Evolutionary conservation across 2,329 filamentous ascomycete genomes (phyloP).

Genomic region (Zasmidium cellare): DNA sequence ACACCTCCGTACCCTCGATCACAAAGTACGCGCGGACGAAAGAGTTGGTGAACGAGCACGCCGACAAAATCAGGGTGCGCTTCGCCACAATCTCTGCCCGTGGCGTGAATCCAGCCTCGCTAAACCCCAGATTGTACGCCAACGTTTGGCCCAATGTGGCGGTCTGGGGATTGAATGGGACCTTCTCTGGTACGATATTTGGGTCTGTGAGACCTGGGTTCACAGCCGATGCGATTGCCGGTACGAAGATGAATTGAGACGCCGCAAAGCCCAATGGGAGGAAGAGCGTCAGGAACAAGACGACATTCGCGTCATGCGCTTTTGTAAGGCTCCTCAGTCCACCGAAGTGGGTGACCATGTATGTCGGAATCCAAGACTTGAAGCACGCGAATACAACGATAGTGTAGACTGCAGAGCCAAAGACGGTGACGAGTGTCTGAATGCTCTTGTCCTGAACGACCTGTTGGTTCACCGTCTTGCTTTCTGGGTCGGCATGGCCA

Average conservation of each 20-base stretch:
- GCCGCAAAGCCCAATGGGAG: constrained; percentile 71
- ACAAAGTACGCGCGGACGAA: constrained; percentile 67
- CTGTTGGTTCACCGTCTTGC: constrained; percentile 49
- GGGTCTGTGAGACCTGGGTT: constrained; percentile 28
- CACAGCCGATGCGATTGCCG: constrained; percentile 52
- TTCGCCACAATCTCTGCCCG: constrained; percentile 63
- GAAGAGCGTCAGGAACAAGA: constrained; percentile 52
- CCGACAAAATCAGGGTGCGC: constrained; percentile 53
- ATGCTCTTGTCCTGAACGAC: constrained; percentile 62
- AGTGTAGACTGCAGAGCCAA: constrained; percentile 73
- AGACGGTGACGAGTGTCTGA: constrained; percentile 63
- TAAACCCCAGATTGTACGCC: constrained; percentile 62
- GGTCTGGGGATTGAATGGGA: constrained; percentile 63
- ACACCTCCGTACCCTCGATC: constrained; percentile 67
- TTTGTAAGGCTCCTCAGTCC: constrained; percentile 67
- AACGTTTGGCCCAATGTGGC: constrained; percentile 71
- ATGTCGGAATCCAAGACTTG: constrained; percentile 67
- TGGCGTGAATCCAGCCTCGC: constrained; percentile 63
- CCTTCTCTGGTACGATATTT: constrained; percentile 39
- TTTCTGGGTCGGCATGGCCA: constrained; percentile 54
- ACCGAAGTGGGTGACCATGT: constrained; percentile 75
- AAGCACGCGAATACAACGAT: constrained; percentile 70
- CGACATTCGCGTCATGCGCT: constrained; percentile 62
- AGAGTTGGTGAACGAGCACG: constrained; percentile 52
- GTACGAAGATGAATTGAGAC: constrained; percentile 75